phyloP scores from a whole-genome alignment of 495 filamentous ascomycete genomes.

The Lophiostoma macrostomum region DNA sequence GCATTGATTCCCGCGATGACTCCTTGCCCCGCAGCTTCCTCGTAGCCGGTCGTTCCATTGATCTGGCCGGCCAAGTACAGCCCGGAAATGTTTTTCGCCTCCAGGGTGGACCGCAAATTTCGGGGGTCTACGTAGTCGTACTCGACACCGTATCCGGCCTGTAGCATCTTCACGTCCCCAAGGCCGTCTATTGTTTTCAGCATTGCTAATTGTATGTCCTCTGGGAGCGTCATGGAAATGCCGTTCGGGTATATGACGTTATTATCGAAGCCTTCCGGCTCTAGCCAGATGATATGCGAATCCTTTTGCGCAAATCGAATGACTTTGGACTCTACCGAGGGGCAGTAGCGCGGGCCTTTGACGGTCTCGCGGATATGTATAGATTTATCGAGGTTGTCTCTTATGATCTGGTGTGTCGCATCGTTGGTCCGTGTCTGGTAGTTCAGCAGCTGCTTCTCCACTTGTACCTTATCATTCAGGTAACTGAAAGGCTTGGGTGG shows the following conservation, averaged over 20 bases:
- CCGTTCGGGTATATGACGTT: constrained; percentile 95
- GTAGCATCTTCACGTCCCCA: constrained; percentile 88
- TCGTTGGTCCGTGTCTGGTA: constrained; percentile 82
- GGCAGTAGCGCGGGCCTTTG: constrained; percentile 91
- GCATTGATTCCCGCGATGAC: constrained; percentile 92
- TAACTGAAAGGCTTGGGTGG: constrained; percentile 91
- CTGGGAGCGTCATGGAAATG: constrained; percentile 93
- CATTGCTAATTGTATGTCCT: constrained; percentile 76
- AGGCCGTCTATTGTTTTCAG: constrained; percentile 81
- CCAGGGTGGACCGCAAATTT: constrained; percentile 76
- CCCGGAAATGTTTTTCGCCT: constrained; percentile 87
- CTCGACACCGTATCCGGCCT: constrained; percentile 95
- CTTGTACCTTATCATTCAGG: constrained; percentile 70
- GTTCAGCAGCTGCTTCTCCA: constrained; percentile 77
- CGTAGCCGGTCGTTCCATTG: constrained; percentile 97
- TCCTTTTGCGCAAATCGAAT: constrained; percentile 77
- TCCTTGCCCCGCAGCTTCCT: constrained; percentile 93
- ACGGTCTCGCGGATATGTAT: constrained; percentile 96
- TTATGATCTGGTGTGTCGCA: constrained; percentile 77
- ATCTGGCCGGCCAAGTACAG: constrained; percentile 95
- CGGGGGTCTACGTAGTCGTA: constrained; percentile 98
- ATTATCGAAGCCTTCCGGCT: constrained; percentile 91
- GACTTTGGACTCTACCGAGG: constrained; percentile 91
- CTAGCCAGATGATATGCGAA: constrained; percentile 90
- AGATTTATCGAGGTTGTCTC: constrained; percentile 82